These are phyloP conservation scores for Nigrospora sphaerica DNA, from an alignment of 2,329 filamentous ascomycete genomes.

Conservation along the genomic window DNA sequence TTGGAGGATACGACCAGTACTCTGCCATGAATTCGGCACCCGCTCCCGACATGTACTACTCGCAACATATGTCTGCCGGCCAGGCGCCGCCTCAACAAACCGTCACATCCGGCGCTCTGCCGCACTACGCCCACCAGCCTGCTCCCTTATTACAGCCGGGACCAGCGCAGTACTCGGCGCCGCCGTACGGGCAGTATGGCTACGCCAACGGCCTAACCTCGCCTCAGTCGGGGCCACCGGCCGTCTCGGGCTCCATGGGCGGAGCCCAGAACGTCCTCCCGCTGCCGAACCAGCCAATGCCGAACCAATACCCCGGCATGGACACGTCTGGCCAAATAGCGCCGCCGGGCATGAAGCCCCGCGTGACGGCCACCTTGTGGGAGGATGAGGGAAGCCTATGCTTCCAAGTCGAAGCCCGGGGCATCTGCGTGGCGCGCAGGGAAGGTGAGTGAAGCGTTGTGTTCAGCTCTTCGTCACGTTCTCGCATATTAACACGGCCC, in stretches of 20 bases:
- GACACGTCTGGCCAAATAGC: constrained; percentile 90
- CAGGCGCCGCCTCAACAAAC: constrained; percentile 70
- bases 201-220: constrained; percentile 75
- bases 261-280: constrained; percentile 58
- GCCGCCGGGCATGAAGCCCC: constrained; percentile 89
- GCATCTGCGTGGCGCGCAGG: constrained; percentile 88
- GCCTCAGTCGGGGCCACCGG: constrained; percentile 62
- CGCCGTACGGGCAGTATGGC: constrained; percentile 60
- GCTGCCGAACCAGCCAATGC: constrained; percentile 52
- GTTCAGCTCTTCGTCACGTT: not conserved
- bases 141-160: constrained; percentile 68
- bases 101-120: constrained; percentile 64
- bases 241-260: constrained; percentile 64
- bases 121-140: constrained; percentile 75
- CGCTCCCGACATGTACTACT: constrained; percentile 79
- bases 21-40: constrained; percentile 69
- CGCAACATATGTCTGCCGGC: constrained; percentile 68
- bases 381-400: constrained; percentile 97
- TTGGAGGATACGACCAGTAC: constrained; percentile 35
- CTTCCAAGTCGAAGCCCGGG: constrained; percentile 94
- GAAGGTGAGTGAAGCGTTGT: constrained; percentile 55
- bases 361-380: constrained; percentile 94
- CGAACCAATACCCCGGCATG: constrained; percentile 47
- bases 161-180: constrained; percentile 60
- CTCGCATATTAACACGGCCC: not conserved